These are phyloP conservation scores for Meredithiella fracta DNA, from an alignment of 2,329 filamentous ascomycete species.

Conservation along the genomic window DNA sequence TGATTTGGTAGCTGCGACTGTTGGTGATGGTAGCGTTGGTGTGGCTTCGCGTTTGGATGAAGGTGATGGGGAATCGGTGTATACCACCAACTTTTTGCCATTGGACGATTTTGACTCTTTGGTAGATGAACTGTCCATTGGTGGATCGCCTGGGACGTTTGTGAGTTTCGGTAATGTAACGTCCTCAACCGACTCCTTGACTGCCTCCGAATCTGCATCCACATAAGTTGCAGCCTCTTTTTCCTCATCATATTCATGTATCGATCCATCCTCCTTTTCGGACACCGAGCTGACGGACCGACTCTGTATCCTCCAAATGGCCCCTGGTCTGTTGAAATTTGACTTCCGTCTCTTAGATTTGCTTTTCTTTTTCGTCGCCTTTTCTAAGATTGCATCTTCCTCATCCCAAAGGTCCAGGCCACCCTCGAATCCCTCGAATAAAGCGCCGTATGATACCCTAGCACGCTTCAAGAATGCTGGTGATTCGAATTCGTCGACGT, in stretches of 20 bases:
- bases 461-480: constrained; percentile 65
- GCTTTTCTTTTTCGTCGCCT: constrained; percentile 38
- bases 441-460: constrained; percentile 50
- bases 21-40: neutral
- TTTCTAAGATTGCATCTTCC: constrained; percentile 22
- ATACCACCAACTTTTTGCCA: neutral
- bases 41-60: neutral
- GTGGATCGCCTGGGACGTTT: no score
- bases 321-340: constrained; percentile 38
- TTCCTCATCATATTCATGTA: constrained; percentile 1
- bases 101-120: neutral
- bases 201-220: neutral
- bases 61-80: neutral
- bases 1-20: neutral
- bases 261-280: constrained; percentile 17
- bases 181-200: neutral
- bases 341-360: constrained; percentile 25
- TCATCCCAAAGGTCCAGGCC: constrained; percentile 55
- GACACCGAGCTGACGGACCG: constrained; percentile 53
- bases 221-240: no score
- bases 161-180: no score
- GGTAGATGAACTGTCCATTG: neutral
- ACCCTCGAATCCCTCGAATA: constrained; percentile 48
- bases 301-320: constrained; percentile 58
- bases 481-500: constrained; percentile 47